Evolutionary conservation across 495 filamentous ascomycete genomes (phyloP).

Genomic region (Trichoderma reesei): DNA sequence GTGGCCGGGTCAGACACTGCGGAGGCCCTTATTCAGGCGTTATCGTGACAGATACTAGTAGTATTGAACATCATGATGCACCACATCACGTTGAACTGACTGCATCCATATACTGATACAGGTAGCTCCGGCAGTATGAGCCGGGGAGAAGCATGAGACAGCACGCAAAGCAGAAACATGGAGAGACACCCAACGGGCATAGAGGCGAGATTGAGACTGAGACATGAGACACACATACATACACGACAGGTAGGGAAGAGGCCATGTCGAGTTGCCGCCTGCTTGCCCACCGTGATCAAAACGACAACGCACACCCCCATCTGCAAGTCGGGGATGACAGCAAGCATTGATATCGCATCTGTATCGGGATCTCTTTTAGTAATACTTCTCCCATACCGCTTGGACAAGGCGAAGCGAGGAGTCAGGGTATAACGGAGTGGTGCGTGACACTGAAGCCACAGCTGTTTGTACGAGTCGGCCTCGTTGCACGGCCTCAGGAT

Average conservation of each 20-base stretch:
- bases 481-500: background rate
- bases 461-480: background rate
- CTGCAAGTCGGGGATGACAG: background rate
- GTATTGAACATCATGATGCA: background rate
- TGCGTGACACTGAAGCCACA: no score
- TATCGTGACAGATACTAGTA: conserved; percentile 1
- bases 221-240: background rate
- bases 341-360: background rate
- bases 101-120: background rate
- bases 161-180: background rate
- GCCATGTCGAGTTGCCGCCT: background rate
- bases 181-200: background rate
- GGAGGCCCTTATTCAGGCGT: background rate
- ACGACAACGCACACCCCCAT: background rate
- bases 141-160: background rate
- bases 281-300: background rate
- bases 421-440: no score
- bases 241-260: background rate
- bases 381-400: no score
- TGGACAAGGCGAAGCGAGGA: no score
- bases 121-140: background rate
- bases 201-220: background rate
- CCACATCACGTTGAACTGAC: background rate
- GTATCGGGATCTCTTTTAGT: no score
- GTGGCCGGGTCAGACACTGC: background rate